These are phyloP conservation scores for Tieghemiomyces parasiticus DNA, from an alignment of 192 early-diverging fungal genomes.

Conservation along the genomic window DNA sequence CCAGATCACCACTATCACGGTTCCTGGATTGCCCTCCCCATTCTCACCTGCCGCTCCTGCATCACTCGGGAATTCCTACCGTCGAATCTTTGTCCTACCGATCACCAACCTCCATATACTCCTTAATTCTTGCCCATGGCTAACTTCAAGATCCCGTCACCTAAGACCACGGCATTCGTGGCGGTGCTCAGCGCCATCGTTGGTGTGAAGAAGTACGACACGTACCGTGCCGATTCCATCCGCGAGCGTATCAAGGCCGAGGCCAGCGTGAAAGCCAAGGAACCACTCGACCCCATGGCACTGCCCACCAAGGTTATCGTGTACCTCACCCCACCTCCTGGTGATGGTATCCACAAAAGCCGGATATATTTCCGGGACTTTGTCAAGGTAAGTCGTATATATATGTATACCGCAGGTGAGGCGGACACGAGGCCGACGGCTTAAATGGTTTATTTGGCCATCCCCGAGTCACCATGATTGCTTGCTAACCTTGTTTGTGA, in stretches of 20 bases:
- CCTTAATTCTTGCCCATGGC: slow-evolving; percentile 1
- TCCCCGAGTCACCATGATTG: no score
- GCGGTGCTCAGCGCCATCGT: slow-evolving; percentile 16
- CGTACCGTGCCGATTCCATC: slow-evolving; percentile 16
- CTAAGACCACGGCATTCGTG: slow-evolving; percentile 19
- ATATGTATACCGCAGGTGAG: no score
- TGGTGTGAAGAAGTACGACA: slow-evolving; percentile 18
- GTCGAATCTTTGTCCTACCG: no score
- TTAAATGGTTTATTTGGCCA: no score
- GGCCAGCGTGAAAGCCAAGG: slow-evolving; percentile 21
- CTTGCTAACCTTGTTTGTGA: no score
- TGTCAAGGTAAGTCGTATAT: slow-evolving; percentile 21
- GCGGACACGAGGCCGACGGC: no score
- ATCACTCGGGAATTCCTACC: no score
- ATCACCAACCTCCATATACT: no score
- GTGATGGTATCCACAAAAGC: slow-evolving; percentile 29
- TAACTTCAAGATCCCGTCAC: slow-evolving; percentile 8
- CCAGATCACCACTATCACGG: no score
- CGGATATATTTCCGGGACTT: slow-evolving; percentile 26
- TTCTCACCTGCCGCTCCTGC: no score
- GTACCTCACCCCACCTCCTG: slow-evolving; percentile 25
- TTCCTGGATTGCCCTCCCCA: no score
- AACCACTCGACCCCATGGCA: slow-evolving; percentile 22
- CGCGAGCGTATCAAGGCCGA: slow-evolving; percentile 13
- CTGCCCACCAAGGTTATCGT: slow-evolving; percentile 26